phyloP scores from a whole-genome alignment of 2,329 filamentous ascomycete species.

The Drechslera avenae region DNA sequence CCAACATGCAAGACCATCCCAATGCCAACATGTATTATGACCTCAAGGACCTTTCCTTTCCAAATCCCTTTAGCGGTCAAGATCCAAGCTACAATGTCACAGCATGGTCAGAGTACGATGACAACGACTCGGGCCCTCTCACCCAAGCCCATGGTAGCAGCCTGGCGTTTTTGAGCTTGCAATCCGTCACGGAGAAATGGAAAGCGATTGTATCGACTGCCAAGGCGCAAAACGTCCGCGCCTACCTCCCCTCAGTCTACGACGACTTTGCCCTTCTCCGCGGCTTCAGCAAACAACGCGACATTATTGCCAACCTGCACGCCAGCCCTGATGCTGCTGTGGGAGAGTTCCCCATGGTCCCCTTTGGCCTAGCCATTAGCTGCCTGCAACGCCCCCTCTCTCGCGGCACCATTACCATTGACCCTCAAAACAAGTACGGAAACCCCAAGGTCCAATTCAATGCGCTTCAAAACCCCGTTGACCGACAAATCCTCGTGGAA shows the following conservation, averaged over 20 bases:
- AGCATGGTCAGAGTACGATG: constrained; percentile 34
- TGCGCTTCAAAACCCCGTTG: constrained; percentile 45
- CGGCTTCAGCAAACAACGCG: constrained; percentile 32
- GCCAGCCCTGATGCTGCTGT: constrained; percentile 33
- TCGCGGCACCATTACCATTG: constrained; percentile 47
- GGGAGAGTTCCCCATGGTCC: constrained; percentile 39
- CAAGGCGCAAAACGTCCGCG: constrained; percentile 21
- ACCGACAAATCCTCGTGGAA: constrained; percentile 42
- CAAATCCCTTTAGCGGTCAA: constrained; percentile 24
- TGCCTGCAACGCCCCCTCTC: constrained; percentile 32
- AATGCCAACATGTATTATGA: constrained; percentile 28
- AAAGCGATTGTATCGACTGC: constrained; percentile 24
- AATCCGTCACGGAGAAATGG: constrained; percentile 24
- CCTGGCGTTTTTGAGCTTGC: constrained; percentile 27
- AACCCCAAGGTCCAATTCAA: constrained; percentile 43
- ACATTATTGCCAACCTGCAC: constrained; percentile 31
- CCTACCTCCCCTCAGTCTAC: constrained; percentile 26
- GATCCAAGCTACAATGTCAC: constrained; percentile 35
- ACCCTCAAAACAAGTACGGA: constrained; percentile 41
- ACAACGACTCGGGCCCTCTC: constrained; percentile 33
- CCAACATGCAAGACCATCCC: constrained; percentile 44
- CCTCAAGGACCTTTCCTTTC: constrained; percentile 27
- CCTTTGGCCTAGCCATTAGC: constrained; percentile 30
- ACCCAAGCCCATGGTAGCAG: constrained; percentile 34
- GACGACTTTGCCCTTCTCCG: constrained; percentile 21